Evolutionary conservation across 208 protist species (phyloP).

Genomic region (Trichomonas gallinae): DNA sequence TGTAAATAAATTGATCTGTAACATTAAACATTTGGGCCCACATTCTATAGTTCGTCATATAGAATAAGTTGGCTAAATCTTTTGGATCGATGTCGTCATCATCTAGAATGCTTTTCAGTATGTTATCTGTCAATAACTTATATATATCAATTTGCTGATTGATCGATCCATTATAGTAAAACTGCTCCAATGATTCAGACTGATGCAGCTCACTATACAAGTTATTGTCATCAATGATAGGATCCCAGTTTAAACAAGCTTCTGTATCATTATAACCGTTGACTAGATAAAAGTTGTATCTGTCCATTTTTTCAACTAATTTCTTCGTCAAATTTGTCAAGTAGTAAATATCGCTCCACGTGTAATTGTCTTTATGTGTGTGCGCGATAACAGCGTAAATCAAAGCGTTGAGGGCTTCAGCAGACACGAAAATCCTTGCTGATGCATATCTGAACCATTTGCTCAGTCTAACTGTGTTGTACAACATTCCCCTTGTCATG

Average conservation of each 20-base stretch:
- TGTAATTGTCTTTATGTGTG: background rate
- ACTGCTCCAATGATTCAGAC: background rate
- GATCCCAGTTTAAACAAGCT: background rate
- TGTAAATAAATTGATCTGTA: background rate
- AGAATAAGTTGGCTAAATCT: background rate
- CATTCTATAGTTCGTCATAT: background rate
- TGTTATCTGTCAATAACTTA: background rate
- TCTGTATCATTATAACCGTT: background rate
- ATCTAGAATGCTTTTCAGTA: background rate
- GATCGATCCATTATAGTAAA: background rate
- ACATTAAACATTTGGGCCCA: background rate
- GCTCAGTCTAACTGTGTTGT: background rate
- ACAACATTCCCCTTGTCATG: too few relatives aligned
- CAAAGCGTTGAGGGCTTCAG: background rate
- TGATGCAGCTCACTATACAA: background rate
- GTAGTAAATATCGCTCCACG: too few relatives aligned
- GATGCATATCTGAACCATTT: background rate
- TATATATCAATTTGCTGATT: background rate
- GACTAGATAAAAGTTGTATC: background rate
- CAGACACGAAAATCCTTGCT: background rate
- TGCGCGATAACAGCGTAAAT: background rate
- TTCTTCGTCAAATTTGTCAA: background rate
- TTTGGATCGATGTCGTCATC: background rate
- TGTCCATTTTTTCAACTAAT: background rate
- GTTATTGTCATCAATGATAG: background rate